Conservation (phyloP, 768 basidiomycete genomes). For the Suillus spraguei region DNA sequence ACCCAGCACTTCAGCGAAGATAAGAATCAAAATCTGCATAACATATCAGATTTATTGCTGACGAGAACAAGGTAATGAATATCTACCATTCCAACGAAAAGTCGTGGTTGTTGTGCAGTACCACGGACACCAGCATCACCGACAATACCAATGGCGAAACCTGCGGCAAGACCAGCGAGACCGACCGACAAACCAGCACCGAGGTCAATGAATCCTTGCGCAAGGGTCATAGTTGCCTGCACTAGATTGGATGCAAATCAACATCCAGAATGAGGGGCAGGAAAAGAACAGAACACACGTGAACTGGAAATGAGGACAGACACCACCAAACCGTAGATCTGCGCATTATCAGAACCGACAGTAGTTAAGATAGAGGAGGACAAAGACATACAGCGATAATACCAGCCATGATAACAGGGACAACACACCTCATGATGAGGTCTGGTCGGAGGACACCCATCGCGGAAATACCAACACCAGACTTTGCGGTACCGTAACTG, state of each 20-base stretch:
- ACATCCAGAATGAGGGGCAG: background rate
- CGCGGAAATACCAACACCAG: constrained; percentile 95
- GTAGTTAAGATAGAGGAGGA: background rate
- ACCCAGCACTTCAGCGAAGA: constrained; percentile 94
- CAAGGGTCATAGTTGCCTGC: constrained; percentile 78
- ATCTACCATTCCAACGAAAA: constrained; percentile 92
- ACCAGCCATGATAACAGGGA: constrained; percentile 99
- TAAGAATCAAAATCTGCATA: constrained; percentile 89
- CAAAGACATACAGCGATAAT: constrained; percentile 86
- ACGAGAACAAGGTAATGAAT: background rate
- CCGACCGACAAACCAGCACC: constrained; percentile 93
- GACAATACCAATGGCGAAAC: constrained; percentile 97
- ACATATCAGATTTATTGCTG: constrained; percentile 10
- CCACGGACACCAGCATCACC: constrained; percentile 99
- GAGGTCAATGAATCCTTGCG: constrained; percentile 91
- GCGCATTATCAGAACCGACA: constrained; percentile 11
- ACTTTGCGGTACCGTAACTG: constrained; percentile 99
- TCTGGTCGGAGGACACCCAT: constrained; percentile 98
- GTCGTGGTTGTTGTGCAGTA: constrained; percentile 92
- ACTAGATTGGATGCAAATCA: constrained; percentile 48
- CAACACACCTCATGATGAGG: constrained; percentile 96
- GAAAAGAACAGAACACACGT: constrained; percentile 56
- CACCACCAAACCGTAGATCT: constrained; percentile 98
- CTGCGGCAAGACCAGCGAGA: constrained; percentile 93
- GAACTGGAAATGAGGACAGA: constrained; percentile 93